These are phyloP conservation scores for Crithidia fasciculata DNA, from an alignment of 208 protist species.

Conservation along the genomic window DNA sequence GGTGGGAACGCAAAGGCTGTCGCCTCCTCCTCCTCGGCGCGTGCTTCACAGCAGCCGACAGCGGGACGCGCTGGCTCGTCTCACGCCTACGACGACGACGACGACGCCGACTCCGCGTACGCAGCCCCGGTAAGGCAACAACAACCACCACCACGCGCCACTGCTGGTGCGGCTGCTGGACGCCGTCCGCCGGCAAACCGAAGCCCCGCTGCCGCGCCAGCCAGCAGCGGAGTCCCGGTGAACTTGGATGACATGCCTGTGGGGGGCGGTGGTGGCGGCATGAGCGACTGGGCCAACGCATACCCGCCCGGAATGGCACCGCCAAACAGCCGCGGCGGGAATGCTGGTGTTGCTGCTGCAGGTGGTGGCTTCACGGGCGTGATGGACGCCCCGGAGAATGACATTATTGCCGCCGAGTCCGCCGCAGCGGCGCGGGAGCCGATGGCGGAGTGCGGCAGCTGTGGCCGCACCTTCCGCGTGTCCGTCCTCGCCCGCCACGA, in stretches of 20 bases:
- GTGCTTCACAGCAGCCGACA: neutral
- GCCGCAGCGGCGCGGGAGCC: constrained; percentile 60
- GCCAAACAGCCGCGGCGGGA: constrained; percentile 8
- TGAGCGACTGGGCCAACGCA: constrained; percentile 45
- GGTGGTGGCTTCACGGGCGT: too few relatives aligned
- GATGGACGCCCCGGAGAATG: constrained; percentile 26
- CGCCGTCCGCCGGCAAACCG: constrained; percentile 14
- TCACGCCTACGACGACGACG: constrained; percentile 2
- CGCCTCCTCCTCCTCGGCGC: neutral
- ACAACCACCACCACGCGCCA: neutral
- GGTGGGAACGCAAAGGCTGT: neutral
- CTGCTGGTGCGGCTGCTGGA: constrained; percentile 1
- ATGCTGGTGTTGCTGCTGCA: too few relatives aligned
- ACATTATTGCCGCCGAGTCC: constrained; percentile 36
- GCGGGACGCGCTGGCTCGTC: neutral
- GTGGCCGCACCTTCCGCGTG: constrained; percentile 74
- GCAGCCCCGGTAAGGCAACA: neutral
- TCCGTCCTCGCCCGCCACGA: constrained; percentile 73
- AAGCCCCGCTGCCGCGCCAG: neutral
- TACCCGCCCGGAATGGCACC: constrained; percentile 44
- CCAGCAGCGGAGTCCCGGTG: constrained; percentile 12
- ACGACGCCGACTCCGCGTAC: constrained; percentile 14
- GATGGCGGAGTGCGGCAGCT: constrained; percentile 55
- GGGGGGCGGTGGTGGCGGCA: constrained; percentile 32
- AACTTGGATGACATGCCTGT: constrained; percentile 62